phyloP scores from a whole-genome alignment of 306 rosid species.

The Begonia fuchsioides region DNA sequence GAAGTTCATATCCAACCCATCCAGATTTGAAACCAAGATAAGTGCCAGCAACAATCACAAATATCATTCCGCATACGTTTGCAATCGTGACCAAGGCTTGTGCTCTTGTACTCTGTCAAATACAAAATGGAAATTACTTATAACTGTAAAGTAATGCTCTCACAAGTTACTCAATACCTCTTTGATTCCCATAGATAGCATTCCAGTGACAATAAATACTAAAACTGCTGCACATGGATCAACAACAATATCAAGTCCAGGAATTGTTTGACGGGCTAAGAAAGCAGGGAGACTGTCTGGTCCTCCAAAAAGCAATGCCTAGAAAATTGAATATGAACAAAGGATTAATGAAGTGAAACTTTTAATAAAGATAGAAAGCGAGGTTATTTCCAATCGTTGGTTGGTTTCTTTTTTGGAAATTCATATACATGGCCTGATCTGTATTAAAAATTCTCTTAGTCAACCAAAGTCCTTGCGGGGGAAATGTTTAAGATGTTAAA shows the following conservation, averaged over 20 bases:
- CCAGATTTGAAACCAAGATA: conserved; percentile 80
- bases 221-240: conserved; percentile 90
- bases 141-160: too few species aligned
- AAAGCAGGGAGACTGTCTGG: conserved; percentile 47
- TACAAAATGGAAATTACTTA: too few species aligned
- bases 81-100: conserved; percentile 64
- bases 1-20: conserved; percentile 86
- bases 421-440: neutral
- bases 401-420: neutral
- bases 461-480: neutral
- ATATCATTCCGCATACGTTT: conserved; percentile 68
- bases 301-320: conserved; percentile 87
- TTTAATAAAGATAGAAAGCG: neutral
- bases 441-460: neutral
- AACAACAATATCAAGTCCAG: conserved; percentile 47
- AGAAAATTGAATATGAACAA: conserved; percentile 1
- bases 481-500: too few species aligned
- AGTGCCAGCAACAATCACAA: conserved; percentile 62
- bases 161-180: conserved; percentile 34
- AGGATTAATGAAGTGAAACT: neutral
- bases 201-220: conserved; percentile 60
- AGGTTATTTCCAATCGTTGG: neutral
- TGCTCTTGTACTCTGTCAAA: conserved; percentile 57
- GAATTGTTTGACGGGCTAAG: conserved; percentile 57
- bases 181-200: conserved; percentile 75